Conservation (phyloP, 129 eudicot species). For the Kitagawia praeruptora region DNA sequence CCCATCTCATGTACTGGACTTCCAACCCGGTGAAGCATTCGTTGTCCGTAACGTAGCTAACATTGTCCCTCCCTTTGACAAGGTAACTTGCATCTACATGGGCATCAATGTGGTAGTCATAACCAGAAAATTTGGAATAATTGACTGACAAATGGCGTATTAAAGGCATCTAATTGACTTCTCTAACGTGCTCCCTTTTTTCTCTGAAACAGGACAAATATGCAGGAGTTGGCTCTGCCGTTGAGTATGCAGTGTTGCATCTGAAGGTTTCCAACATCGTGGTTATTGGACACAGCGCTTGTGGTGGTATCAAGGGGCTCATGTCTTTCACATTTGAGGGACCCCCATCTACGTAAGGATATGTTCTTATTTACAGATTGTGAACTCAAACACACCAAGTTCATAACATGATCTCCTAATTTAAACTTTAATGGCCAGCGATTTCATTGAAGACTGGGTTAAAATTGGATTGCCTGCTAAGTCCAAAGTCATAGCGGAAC, state of each 20-base stretch:
- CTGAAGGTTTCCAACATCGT: constrained; percentile 87
- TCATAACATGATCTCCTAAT: neutral
- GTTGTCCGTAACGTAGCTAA: constrained; percentile 85
- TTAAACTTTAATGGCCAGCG: constrained; percentile 33
- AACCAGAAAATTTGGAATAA: neutral
- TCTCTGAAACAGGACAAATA: neutral
- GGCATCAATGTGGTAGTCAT: neutral
- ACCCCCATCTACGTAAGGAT: constrained; percentile 52
- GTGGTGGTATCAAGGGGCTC: constrained; percentile 99
- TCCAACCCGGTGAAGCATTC: constrained; percentile 95
- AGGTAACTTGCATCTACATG: constrained; percentile 33
- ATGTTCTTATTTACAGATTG: neutral
- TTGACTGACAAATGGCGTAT: neutral
- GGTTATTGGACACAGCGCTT: constrained; percentile 90
- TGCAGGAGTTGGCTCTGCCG: constrained; percentile 56
- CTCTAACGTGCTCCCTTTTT: neutral
- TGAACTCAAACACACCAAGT: neutral
- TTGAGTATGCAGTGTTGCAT: constrained; percentile 95
- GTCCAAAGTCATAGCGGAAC: constrained; percentile 52
- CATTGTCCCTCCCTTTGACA: constrained; percentile 82
- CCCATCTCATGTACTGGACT: constrained; percentile 77
- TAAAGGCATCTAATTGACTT: neutral
- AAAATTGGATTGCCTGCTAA: constrained; percentile 69
- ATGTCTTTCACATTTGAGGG: constrained; percentile 89
- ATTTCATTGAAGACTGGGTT: constrained; percentile 94